Base-by-base conservation (phyloP, 1,284 basidiomycete genomes). In the Melanopsichium pennsylvanicum region DNA sequence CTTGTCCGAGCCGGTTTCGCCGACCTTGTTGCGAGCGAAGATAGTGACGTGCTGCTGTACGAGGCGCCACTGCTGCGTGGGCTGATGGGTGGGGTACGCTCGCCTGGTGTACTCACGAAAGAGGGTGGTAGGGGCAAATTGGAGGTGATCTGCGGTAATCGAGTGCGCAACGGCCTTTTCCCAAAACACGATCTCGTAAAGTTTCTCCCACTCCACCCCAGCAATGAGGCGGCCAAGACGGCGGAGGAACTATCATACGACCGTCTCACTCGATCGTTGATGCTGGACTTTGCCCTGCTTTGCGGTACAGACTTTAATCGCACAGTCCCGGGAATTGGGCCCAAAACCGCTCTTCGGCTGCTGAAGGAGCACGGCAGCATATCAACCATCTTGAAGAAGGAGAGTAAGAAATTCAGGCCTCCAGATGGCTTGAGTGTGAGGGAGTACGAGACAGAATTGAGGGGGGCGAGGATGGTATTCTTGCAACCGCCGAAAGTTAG, bases 291-390 rank as follows among this genome's bases (percentile, higher is more conserved):
- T 44, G 77, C 79, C 9, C 60, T 80, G 25, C 63, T 80, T 10
- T 76, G 76, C 42, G 79, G 79, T n/a, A 80, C 79, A 11, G 79
- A 80, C 41, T 80, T 77, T 45, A 79, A 79, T 50, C 63, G 75
- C 23, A 78, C 79, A 9, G 38, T 80, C 3, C 72, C 77, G 0
- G 71, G 74, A 0, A 69, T 80, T 10, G 77, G 72, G 10, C 59
- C 70, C 5, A 59, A 58, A n/a, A 70, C 57, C 15, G 76, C 68
- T 1, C 39, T 73, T 0, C 52, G 48, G 7, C 43, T 78, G 38
- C 61, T 78, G 10, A 68, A 70, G 18, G 61, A 74, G 32, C 69
- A 76, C 31, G 61, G 66, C 1, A 61, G 50, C 22, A 76, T 78
- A 34, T 38, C 59, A 10, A 42, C 46, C 1, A 72, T 78, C 16